A percentile compares a stretch with the other conserved stretches of the same genome.
phyloP scores from a whole-genome alignment of 345 rosid genomes.

The Cardamine chenopodiifolia region DNA sequence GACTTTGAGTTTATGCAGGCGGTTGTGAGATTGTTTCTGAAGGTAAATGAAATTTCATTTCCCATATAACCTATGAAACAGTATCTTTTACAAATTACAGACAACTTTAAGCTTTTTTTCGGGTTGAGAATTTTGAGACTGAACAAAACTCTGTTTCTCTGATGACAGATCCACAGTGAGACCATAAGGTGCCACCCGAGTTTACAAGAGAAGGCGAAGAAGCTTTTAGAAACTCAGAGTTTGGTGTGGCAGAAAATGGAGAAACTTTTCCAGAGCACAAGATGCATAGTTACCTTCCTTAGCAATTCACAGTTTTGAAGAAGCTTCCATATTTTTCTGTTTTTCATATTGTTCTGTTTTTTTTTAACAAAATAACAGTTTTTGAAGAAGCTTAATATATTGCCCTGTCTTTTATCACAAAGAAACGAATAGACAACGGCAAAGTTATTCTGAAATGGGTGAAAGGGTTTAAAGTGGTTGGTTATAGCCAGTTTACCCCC shows the following conservation, averaged over 20 bases:
- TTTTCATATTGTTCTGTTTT: background rate
- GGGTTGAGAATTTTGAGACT: background rate
- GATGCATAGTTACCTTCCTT: conserved; percentile 91
- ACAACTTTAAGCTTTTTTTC: background rate
- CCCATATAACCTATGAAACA: background rate
- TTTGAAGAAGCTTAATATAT: conserved; percentile 24
- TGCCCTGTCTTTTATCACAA: background rate
- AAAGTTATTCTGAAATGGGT: background rate
- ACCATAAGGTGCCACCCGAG: conserved; percentile 63
- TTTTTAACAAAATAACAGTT: conserved; percentile 13
- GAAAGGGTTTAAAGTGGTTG: background rate
- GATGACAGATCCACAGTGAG: conserved; percentile 84
- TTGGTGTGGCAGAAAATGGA: conserved; percentile 85
- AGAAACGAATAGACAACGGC: background rate
- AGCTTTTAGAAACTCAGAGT: conserved; percentile 72
- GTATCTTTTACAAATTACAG: background rate
- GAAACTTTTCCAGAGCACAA: conserved; percentile 77
- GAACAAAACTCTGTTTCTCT: background rate
- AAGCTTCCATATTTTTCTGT: conserved; percentile 11
- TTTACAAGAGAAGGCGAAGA: conserved; percentile 69
- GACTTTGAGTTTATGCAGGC: conserved; percentile 95
- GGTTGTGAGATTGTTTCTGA: conserved; percentile 73
- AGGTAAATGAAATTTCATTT: conserved; percentile 55
- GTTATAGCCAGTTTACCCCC: no score
- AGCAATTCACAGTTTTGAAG: conserved; percentile 83